phyloP scores from a whole-genome alignment of 768 basidiomycete species.

The Leccinellum albellum region DNA sequence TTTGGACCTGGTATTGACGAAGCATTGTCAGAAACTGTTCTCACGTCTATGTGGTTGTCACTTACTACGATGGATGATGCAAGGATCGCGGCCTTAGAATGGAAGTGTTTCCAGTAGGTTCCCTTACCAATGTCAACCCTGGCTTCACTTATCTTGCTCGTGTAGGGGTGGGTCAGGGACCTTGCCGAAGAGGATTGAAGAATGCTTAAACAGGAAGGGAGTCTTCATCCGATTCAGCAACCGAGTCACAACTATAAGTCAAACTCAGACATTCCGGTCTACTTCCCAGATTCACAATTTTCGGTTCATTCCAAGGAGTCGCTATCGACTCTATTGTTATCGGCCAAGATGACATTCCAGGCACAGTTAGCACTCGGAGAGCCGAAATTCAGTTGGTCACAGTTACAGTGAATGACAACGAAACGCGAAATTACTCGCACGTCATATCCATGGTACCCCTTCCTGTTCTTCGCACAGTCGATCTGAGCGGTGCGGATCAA shows the following conservation, averaged over 20 bases:
- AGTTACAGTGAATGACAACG: slow-evolving; percentile 3
- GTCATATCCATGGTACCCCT: slow-evolving; percentile 9
- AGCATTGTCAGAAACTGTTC: not conserved
- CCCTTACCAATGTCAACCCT: not conserved
- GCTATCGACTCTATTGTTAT: not conserved
- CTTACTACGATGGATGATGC: not conserved
- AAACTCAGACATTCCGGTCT: not conserved
- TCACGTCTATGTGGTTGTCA: not conserved
- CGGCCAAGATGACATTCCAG: not conserved
- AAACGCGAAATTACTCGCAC: slow-evolving; percentile 9
- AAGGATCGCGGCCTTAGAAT: not conserved
- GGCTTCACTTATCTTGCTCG: not conserved
- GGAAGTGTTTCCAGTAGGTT: slow-evolving; percentile 11
- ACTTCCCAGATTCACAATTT: not conserved
- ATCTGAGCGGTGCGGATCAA: slow-evolving; percentile 6
- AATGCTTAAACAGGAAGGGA: not conserved
- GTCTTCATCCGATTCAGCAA: not conserved
- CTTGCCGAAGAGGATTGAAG: slow-evolving; percentile 1
- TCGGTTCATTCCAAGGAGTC: not conserved
- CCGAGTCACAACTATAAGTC: slow-evolving; percentile 3
- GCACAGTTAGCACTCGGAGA: not conserved
- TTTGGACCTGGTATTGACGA: slow-evolving; percentile 6
- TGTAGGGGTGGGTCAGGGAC: slow-evolving; percentile 4
- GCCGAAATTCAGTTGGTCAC: not conserved
- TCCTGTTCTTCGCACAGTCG: slow-evolving; percentile 2